Base-by-base conservation (phyloP, 345 rosid species). In the Eucalyptus globulus region DNA sequence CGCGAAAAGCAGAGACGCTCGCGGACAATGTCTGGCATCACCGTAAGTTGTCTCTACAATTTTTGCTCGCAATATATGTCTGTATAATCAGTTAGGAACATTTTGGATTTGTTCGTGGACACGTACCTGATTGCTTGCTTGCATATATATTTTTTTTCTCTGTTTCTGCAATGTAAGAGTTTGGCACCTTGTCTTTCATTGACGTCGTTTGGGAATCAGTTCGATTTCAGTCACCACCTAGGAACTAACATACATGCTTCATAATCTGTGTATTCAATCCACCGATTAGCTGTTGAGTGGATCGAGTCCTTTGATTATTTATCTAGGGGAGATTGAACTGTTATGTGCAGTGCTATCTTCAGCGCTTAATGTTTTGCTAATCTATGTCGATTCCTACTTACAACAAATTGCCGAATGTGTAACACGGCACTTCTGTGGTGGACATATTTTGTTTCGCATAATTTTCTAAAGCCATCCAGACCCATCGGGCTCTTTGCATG, bases 1-100 rank as follows among this genome's bases (percentile, higher is more conserved):
- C 95, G 53, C 92, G 94, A 90, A 90, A 92, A 91, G 97, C 96
- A 1, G 97, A 94, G 90, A 81, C 86, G 47, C 86, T 95, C 49
- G 97, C 31, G 15, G 67, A 60, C 67, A 60, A 26, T 11, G 15
- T 26, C 31, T 27, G 31, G 67, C 67, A 11, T 58, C 67, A 58
- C n/a, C 67, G 67, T 60, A 27, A 60, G 67, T 60, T 26, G 2
- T 27, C 67, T 60, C 67, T 12, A 26, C 31, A 26, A 26, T 26
- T 60, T 60, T 60, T 26, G 12, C 31, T 60, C 31, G 67, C 67
- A 15, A 50, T 8, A 21, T 24, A 7, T 21, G 26, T 56, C 26
- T 56, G 26, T 56, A 4, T 21, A 56, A 56, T 56, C 60, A 56
- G 27, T 26, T 27, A 26, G 67, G 29, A 60, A 60, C n/a, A 53